Percentiles rank a stretch among this genome's conserved stretches.
Conservation (phyloP, 768 basidiomycete species). For the Xerocomellus amylosporus region DNA sequence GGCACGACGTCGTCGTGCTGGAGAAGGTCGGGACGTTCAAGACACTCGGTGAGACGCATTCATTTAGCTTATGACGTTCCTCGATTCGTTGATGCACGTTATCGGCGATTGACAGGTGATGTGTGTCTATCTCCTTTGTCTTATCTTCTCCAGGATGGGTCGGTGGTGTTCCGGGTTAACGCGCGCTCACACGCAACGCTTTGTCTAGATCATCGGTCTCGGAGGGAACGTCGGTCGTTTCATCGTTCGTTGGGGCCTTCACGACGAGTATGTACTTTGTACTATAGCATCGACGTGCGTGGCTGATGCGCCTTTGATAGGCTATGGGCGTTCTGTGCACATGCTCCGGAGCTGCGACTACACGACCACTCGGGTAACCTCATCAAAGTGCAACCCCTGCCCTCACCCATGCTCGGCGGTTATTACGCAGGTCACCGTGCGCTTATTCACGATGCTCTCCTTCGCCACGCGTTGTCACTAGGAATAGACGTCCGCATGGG, state of each 20-base stretch:
- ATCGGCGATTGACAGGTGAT: neutral
- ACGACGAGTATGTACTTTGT: conserved; percentile 17
- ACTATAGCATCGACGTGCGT: neutral
- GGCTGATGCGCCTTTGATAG: neutral
- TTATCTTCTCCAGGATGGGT: too few species aligned
- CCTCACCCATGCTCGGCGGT: conserved; percentile 11
- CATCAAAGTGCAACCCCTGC: conserved; percentile 17
- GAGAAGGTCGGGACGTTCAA: conserved; percentile 21
- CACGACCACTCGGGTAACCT: conserved; percentile 24
- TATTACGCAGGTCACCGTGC: conserved; percentile 27
- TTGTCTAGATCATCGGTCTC: conserved; percentile 21
- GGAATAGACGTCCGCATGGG: conserved; percentile 25
- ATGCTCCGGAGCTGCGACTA: conserved; percentile 8
- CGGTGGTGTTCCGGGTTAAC: neutral
- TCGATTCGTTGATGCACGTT: neutral
- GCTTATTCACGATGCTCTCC: conserved; percentile 21
- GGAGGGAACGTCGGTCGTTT: conserved; percentile 27
- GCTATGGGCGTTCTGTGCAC: conserved; percentile 20
- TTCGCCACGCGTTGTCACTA: conserved; percentile 20
- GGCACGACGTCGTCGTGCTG: conserved; percentile 26
- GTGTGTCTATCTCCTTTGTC: neutral
- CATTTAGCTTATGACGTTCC: neutral
- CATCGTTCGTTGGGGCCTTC: conserved; percentile 29
- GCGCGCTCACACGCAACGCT: neutral
- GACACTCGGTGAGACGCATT: conserved; percentile 12